Evolutionary conservation across 129 eudicot species (phyloP), one percentile per base, ranked within the genome.

Genomic region (Centrapalus pauciflorus): DNA sequence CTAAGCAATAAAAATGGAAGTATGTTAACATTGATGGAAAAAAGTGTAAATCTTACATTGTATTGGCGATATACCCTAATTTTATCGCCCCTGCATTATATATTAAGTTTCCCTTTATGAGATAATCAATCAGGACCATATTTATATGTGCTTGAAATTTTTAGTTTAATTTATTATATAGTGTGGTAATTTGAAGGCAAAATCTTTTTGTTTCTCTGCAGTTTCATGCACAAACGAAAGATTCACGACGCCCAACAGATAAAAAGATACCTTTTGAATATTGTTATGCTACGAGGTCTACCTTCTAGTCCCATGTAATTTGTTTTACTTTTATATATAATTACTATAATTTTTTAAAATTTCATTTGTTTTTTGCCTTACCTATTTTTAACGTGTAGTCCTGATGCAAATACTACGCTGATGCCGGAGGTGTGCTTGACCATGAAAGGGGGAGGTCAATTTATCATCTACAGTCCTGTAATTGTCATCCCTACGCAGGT

Each of bases 281-380:
- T 75, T 90, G 97, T 66, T 90, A 90, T 76, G 83, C 72, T 41
- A 78, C 87, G 97, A 87, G 97, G 97, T 90, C 19, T 59, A 48
- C 1, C 62, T 66, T 69, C 60, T 46, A 27, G 58, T 34, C 55
- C 33, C 40, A 29, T 20, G 12, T 41, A 65, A 20, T 6, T 65
- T 65, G 16, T 65, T 54, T 40, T 33, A 35, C 9, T 64, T 60
- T 25, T 24, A 24, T 52, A 17, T 21, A 13, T 27, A 23, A 33
- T 65, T 30, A 67, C 11, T 55, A 67, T 27, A 51, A n/a, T n/a
- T 69, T 66, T 61, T 55, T 16, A 8, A n/a, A n/a, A 69, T 51
- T 71, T 51, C 34, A 60, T 35, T 28, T 37, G 14, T 16, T 7
- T 52, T 9, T 62, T 73, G 58, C 26, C 74, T 64, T 14, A 62